Conservation (phyloP, 345 rosid genomes). For the Corchorus olitorius region DNA sequence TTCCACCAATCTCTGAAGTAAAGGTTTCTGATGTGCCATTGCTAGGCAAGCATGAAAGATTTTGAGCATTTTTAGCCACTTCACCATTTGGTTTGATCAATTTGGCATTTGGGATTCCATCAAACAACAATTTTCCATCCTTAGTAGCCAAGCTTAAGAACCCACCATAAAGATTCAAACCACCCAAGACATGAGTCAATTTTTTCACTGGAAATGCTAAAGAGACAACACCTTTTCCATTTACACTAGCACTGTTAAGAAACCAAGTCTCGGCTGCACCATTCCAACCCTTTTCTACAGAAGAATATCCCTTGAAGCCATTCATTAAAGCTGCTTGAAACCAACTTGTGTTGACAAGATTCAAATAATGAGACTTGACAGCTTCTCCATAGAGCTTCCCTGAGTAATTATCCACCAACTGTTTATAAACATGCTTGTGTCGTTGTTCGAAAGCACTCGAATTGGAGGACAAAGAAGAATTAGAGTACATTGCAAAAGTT, state of each 20-base stretch:
- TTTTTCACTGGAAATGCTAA: conserved; percentile 38
- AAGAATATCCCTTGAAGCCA: conserved; percentile 33
- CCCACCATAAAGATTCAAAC: conserved; percentile 37
- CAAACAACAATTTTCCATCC: conserved; percentile 33
- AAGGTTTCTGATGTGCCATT: neutral
- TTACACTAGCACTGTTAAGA: conserved; percentile 29
- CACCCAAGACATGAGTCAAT: conserved; percentile 22
- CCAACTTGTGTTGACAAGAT: conserved; percentile 31
- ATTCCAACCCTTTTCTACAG: conserved; percentile 37
- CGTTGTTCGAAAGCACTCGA: neutral
- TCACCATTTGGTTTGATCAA: conserved; percentile 8
- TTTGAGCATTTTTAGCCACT: neutral
- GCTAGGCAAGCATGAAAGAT: conserved; percentile 26
- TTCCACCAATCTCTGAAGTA: conserved; percentile 19
- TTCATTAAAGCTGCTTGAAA: conserved; percentile 34
- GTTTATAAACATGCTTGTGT: conserved; percentile 28
- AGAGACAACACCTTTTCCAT: conserved; percentile 35
- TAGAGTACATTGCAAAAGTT: conserved; percentile 34
- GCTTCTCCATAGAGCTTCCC: conserved; percentile 45
- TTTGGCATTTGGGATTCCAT: conserved; percentile 26
- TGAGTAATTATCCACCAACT: conserved; percentile 32
- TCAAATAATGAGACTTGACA: neutral
- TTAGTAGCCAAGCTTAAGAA: conserved; percentile 40
- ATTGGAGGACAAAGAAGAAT: conserved; percentile 28
- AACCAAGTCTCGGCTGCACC: conserved; percentile 27